phyloP scores from a whole-genome alignment of 805 yeast species.

The Candida rishiriensis region DNA sequence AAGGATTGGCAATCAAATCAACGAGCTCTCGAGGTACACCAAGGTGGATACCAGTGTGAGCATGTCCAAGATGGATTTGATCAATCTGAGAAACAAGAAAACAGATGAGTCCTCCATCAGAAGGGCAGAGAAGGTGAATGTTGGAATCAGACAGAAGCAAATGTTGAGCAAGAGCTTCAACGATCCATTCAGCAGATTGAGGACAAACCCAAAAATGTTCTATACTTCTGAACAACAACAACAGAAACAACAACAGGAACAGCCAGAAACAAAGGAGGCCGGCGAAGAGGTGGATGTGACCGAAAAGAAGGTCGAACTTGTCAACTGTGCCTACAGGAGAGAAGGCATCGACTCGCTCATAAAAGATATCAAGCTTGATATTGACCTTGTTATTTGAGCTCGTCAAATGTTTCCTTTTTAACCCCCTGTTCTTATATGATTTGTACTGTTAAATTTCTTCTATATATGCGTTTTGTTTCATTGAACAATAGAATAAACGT shows the following conservation, averaged over 20 bases:
- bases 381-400: slow-evolving; percentile 19
- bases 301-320: slow-evolving; percentile 31
- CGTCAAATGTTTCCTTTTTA: not conserved
- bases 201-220: slow-evolving; percentile 82
- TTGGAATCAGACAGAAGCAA: slow-evolving; percentile 47
- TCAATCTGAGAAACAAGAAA: slow-evolving; percentile 81
- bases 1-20: slow-evolving; percentile 43
- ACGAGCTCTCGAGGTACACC: slow-evolving; percentile 31
- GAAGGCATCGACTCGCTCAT: slow-evolving; percentile 30
- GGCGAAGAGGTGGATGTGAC: slow-evolving; percentile 35
- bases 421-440: slow-evolving; percentile 1
- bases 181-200: slow-evolving; percentile 87
- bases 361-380: slow-evolving; percentile 24
- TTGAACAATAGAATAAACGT: too few species aligned
- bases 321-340: slow-evolving; percentile 27
- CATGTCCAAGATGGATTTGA: slow-evolving; percentile 55
- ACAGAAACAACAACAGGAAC: slow-evolving; percentile 22
- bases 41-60: slow-evolving; percentile 30
- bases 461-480: not conserved
- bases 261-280: slow-evolving; percentile 45
- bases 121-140: slow-evolving; percentile 68
- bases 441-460: not conserved
- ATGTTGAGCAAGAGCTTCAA: slow-evolving; percentile 36
- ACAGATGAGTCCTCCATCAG: slow-evolving; percentile 73
- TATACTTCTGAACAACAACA: slow-evolving; percentile 56